Conservation (phyloP, 2,329 filamentous ascomycete species). For the Scedosporium apiospermum region DNA sequence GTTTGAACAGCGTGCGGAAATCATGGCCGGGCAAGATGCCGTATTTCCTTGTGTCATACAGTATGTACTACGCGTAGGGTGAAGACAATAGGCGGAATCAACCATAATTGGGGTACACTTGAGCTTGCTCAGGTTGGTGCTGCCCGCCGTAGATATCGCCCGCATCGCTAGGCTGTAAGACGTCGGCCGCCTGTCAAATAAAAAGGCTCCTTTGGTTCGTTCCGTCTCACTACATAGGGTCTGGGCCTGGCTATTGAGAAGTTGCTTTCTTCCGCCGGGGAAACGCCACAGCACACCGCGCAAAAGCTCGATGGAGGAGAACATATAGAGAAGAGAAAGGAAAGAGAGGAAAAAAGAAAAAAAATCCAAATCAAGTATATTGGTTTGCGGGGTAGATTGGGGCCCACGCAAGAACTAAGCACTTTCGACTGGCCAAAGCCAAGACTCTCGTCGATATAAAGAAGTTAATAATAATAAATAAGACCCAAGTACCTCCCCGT, state of each 20-base stretch:
- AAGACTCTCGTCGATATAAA: neutral
- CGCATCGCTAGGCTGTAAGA: too few relatives aligned
- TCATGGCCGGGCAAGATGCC: neutral
- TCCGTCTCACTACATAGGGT: too few relatives aligned
- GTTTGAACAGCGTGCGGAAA: too few relatives aligned
- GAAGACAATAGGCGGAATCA: neutral
- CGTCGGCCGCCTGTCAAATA: too few relatives aligned
- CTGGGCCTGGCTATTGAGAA: too few relatives aligned
- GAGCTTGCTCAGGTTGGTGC: neutral
- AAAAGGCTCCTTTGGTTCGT: too few relatives aligned
- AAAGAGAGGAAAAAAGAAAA: neutral
- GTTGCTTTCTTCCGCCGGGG: too few relatives aligned
- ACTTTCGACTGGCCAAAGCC: neutral
- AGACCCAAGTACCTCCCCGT: neutral
- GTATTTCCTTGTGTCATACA: too few relatives aligned
- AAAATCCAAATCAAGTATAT: neutral
- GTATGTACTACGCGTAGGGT: too few relatives aligned
- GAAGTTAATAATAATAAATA: neutral
- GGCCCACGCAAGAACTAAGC: neutral
- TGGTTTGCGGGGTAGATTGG: neutral
- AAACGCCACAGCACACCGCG: neutral
- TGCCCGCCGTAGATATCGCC: neutral
- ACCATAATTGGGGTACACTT: neutral
- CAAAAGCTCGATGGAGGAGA: neutral
- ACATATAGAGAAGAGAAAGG: neutral